Evolutionary conservation across 2,329 filamentous ascomycete genomes (phyloP), one percentile per base, ranked within the genome.

Genomic region (Hymenoscyphus repandus): DNA sequence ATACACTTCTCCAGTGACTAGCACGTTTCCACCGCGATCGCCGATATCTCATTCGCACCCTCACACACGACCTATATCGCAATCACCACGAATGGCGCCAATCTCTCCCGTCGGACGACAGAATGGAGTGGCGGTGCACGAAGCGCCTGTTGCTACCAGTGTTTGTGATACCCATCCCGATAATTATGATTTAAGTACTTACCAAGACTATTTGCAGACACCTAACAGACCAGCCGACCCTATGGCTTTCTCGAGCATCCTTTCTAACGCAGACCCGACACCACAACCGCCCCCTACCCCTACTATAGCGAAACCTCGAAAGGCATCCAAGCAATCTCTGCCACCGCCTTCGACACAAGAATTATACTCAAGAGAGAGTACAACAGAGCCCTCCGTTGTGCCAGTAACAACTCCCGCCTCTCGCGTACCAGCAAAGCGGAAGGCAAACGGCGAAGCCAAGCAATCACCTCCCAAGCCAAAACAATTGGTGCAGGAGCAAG

Each of bases 161-260:
- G 62, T 65, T 56, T 49, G 58, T 64, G 27, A 43, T 40, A 40
- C 36, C 5, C 36, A 27, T 34, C 31, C 17, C 31, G 46, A 36
- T 31, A 13, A 22, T 44, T 12, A 34, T 17, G 31, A 52, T 37
- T 44, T 22, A 47, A 33, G 33, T 27, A 45, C 51, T 62, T 37
- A 58, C 52, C 46, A 37, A 42, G 27, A 30, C n/a, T 15, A 33
- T 20, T 44, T 58, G 33, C 67, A 90, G 80, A 86, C 86, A 45
- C 80, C 86, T 1, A 83, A 81, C 59, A 83, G 90, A 67, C 77
- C 85, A 37, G 85, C 86, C 52, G 88, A 95, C 66, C 87, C 91
- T 47, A 96, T 96, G 91, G 93, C 91, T 5, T 93, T 97, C 65
- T 93, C 90, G 58, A 96, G 91, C 66, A 95, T 97, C 53, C 83